Base-by-base conservation (phyloP, 371 early-diverging fungal species). In the Choanephora cucurbitarum region DNA sequence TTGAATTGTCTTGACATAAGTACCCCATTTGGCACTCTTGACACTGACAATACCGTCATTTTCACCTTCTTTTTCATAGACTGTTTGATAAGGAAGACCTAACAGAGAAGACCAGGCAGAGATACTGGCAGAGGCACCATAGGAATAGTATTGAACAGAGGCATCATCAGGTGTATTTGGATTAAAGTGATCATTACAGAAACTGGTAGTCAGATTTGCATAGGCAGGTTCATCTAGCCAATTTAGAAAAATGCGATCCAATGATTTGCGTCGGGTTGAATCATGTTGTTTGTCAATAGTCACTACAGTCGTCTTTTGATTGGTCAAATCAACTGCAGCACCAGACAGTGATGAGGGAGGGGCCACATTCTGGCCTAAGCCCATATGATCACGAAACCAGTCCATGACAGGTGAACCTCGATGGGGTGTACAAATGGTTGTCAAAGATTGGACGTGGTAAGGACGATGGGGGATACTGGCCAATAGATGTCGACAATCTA, bases 401-500 rank as follows among this genome's bases (percentile, higher is more conserved):
- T 94, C 94, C 93, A 94, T 94, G 66, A 95, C 87, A 23, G 90
- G 85, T 41, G 85, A 84, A 2, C 96, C 96, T 23, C 92, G 83
- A 70, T 96, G 96, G 18, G 96, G 96, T 8, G 96, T 94, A 13
- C 88, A 89, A n/a, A 96, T 79, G 1, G 95, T 94, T 0, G 95
- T 93, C 31, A 96, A 66, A 5, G 93, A 89, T 37, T 73, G 73
- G 6, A 95, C 87, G 8, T 70, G 45, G 57, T 88, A 93, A 33
- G 74, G 64, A 33, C 78, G 75, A 41, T 86, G 75, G 1, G 75
- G 75, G 19, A 93, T 70, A 66, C 92, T 91, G 8, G 91, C 73
- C 44, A 93, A 83, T 47, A 96, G 73, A 72, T 91, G 92, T 49
- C 95, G 83, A 37, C 89, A 87, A 68, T 96, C 95, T 24, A 95